A percentile compares a stretch with the other conserved stretches of the same genome.
phyloP scores from a whole-genome alignment of 169 alveolate genomes.

The Eimeria brunetti region DNA sequence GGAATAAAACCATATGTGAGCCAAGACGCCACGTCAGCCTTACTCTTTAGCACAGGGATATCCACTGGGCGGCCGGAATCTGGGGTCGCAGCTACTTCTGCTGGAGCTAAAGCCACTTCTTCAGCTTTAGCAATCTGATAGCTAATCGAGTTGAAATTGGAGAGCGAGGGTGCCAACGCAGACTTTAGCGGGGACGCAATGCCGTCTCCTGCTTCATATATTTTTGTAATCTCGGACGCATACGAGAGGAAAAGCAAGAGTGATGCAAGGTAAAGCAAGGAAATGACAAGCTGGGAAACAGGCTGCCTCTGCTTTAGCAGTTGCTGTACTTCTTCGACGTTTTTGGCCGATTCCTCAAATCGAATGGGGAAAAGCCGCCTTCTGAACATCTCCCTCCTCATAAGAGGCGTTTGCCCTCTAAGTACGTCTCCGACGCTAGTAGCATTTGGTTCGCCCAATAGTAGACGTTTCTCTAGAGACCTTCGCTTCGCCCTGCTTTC shows the following conservation, averaged over 20 bases:
- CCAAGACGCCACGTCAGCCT: slow-evolving; percentile 73
- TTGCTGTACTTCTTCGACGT: slow-evolving; percentile 62
- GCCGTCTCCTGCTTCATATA: slow-evolving; percentile 60
- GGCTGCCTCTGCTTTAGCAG: slow-evolving; percentile 51
- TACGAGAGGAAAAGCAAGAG: slow-evolving; percentile 54
- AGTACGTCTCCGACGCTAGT: slow-evolving; percentile 53
- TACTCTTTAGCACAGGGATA: slow-evolving; percentile 9
- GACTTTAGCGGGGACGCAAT: slow-evolving; percentile 17
- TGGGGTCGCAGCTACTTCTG: background rate
- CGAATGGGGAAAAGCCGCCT: slow-evolving; percentile 72
- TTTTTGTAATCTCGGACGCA: slow-evolving; percentile 55
- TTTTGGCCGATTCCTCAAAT: slow-evolving; percentile 70
- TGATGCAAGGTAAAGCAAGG: slow-evolving; percentile 1
- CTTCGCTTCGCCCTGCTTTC: slow-evolving; percentile 22
- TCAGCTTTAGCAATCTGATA: background rate
- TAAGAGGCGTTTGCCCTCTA: slow-evolving; percentile 44
- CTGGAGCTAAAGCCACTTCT: background rate
- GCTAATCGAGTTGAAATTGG: slow-evolving; percentile 37
- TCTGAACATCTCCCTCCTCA: slow-evolving; percentile 61
- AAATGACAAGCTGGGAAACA: slow-evolving; percentile 20
- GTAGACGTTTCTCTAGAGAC: slow-evolving; percentile 9
- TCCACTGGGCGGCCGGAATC: slow-evolving; percentile 23
- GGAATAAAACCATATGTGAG: slow-evolving; percentile 51
- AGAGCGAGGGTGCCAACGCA: slow-evolving; percentile 38
- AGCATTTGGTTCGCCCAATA: background rate